phyloP scores from a whole-genome alignment of 805 yeast species.

The Candida ulmi region DNA sequence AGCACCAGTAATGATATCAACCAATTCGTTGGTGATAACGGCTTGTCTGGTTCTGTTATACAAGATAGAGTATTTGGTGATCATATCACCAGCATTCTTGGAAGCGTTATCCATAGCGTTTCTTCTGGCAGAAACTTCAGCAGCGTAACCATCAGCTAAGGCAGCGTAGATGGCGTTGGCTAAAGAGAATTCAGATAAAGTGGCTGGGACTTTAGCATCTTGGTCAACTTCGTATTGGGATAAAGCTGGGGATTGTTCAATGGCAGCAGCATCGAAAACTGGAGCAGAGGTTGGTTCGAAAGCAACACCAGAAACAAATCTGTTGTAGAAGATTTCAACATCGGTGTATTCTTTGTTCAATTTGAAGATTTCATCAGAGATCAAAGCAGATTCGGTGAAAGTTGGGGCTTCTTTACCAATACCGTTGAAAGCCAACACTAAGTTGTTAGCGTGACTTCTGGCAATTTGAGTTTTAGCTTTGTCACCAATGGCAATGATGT shows the following conservation, averaged over 20 bases:
- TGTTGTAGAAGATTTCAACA: constrained; percentile 81
- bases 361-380: constrained; percentile 75
- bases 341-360: constrained; percentile 57
- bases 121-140: constrained; percentile 98
- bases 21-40: constrained; percentile 98
- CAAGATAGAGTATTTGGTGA: constrained; percentile 89
- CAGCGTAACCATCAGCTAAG: constrained; percentile 96
- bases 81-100: constrained; percentile 99
- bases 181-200: constrained; percentile 78
- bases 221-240: constrained; percentile 76
- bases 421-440: constrained; percentile 79
- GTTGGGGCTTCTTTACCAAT: constrained; percentile 97
- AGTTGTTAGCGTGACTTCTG: constrained; percentile 68
- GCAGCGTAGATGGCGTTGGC: constrained; percentile 89
- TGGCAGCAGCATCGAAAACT: constrained; percentile 62
- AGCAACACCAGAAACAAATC: constrained; percentile 80
- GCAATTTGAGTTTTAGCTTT: constrained; percentile 83
- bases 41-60: constrained; percentile 99
- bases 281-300: constrained; percentile 77
- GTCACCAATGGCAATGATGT: constrained; percentile 88
- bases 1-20: constrained; percentile 99
- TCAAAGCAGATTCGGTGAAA: constrained; percentile 81
- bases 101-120: constrained; percentile 99
- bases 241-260: constrained; percentile 81
- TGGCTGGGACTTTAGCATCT: constrained; percentile 60